phyloP scores from a whole-genome alignment of 2,329 filamentous ascomycete genomes.

The Dothideomycetes sp. region DNA sequence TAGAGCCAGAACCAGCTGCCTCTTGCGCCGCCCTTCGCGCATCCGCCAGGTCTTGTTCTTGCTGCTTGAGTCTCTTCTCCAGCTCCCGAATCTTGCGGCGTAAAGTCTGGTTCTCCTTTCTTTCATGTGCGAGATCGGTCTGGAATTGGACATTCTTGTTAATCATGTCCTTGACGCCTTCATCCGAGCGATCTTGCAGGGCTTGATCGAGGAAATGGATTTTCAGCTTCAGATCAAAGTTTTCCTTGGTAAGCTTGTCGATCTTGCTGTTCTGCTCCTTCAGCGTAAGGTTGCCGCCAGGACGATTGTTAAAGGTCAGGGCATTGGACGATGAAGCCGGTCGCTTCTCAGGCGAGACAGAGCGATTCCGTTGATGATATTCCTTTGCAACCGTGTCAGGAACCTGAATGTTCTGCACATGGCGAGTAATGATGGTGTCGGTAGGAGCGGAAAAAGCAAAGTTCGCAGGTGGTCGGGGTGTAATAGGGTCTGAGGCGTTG shows the following conservation, averaged over 20 bases:
- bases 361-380: constrained; percentile 66
- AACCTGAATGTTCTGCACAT: constrained; percentile 82
- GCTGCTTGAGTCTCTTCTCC: constrained; percentile 64
- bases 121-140: constrained; percentile 76
- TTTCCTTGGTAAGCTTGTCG: constrained; percentile 91
- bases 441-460: constrained; percentile 47
- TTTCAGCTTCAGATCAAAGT: constrained; percentile 94
- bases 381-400: constrained; percentile 81
- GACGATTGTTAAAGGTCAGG: constrained; percentile 16
- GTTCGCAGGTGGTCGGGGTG: constrained; percentile 54
- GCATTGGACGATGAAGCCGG: constrained; percentile 28
- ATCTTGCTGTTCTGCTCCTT: constrained; percentile 98
- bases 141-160: constrained; percentile 94
- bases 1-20: constrained; percentile 25
- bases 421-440: constrained; percentile 79
- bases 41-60: constrained; percentile 43
- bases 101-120: constrained; percentile 81
- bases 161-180: constrained; percentile 96
- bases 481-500: constrained; percentile 49
- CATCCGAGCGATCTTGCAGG: constrained; percentile 84
- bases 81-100: constrained; percentile 75
- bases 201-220: constrained; percentile 95
- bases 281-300: constrained; percentile 56
- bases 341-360: constrained; percentile 52
- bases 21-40: constrained; percentile 35